Evolutionary conservation across 2,329 filamentous ascomycete species (phyloP).

Genomic region (Alternaria postmessia): DNA sequence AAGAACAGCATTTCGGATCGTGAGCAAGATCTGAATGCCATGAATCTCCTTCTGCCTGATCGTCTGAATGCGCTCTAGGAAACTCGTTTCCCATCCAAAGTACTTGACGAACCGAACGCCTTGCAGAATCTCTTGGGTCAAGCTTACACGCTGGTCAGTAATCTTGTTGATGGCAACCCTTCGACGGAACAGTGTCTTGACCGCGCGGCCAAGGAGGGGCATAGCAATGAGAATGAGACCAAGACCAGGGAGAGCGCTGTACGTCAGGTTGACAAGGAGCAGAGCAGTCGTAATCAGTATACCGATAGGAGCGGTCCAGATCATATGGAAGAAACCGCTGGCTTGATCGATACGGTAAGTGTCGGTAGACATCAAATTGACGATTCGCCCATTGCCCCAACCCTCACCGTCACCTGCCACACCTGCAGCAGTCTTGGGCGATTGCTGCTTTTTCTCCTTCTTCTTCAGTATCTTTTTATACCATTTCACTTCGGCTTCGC

Average conservation of each 20-base stretch:
- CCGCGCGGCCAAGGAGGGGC: conserved; percentile 78
- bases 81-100: conserved; percentile 93
- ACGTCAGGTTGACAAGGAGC: conserved; percentile 84
- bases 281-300: conserved; percentile 81
- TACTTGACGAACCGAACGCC: conserved; percentile 95
- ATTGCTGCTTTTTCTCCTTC: conserved; percentile 50
- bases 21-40: conserved; percentile 82
- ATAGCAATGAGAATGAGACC: conserved; percentile 80
- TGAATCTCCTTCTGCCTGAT: conserved; percentile 80
- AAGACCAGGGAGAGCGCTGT: conserved; percentile 89
- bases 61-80: conserved; percentile 76
- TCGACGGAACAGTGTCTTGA: conserved; percentile 77
- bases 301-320: conserved; percentile 85
- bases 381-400: conserved; percentile 91
- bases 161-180: conserved; percentile 88
- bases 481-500: conserved; percentile 60
- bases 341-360: conserved; percentile 92
- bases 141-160: conserved; percentile 87
- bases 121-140: conserved; percentile 91
- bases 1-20: conserved; percentile 85
- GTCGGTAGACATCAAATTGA: conserved; percentile 94
- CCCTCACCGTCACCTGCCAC: conserved; percentile 76
- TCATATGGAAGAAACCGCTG: conserved; percentile 86
- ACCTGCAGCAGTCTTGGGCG: conserved; percentile 57
- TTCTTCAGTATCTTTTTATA: conserved; percentile 57